Base-by-base conservation (phyloP, 2,329 filamentous ascomycete species). In the Neonectria punicea region DNA sequence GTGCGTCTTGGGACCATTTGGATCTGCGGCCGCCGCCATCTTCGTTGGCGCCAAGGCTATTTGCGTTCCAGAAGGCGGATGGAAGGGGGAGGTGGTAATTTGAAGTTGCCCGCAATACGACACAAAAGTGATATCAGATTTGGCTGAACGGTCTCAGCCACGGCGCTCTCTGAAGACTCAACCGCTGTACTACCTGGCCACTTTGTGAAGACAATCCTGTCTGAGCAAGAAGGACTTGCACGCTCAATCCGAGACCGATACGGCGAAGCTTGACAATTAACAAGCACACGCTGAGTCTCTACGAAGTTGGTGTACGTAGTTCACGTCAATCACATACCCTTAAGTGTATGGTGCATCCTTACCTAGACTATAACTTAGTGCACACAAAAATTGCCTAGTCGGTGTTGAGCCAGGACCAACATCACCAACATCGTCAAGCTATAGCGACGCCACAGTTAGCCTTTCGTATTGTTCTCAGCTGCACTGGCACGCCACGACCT, bases 11-110 rank as follows among this genome's bases (percentile, higher is more conserved):
- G 32, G 44, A 34, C 9, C 9, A 50, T 59, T 47, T 47, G 13
- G 34, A 34, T 47, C 30, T 66, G 69, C 53, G 61, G 53, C 54
- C 46, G 16, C 59, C 25, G 46, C 34, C 14, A n/a, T 28, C 22
- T 2, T 30, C 10, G 30, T 47, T 20, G 30, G n/a, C 28, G 13
- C 46, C 46, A 47, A 53, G 16, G 16, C 25, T 39, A 22, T 41
- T 16, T 18, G 18, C 25, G 43, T 58, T 63, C 55, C 41, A 58
- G 54, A 63, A 54, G 55, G 14, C 18, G 43, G 13, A 46, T 18
- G 41, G 41, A 58, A 58, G 11, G 3, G 9, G 11, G n/a, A 22
- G 28, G 49, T 18, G 30, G n/a, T 18, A 2, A 32, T 51, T 51
- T 34, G 47, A 51, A 32, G 49, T 10, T 18, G 18, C 30, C 16